phyloP scores from a whole-genome alignment of 257 asterid species.

The Ligustrum vulgare region DNA sequence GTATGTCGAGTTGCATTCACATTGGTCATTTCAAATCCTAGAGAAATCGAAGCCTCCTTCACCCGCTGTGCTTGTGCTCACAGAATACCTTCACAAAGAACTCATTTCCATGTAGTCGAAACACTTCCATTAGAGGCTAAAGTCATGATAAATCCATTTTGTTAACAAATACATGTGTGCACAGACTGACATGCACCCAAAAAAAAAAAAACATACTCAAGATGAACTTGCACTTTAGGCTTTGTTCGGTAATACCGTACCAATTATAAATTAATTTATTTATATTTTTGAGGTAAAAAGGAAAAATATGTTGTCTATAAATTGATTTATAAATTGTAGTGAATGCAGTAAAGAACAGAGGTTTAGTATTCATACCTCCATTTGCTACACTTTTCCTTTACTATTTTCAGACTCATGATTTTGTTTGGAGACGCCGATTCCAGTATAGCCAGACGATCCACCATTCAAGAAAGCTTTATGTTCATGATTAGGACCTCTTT shows the following conservation, averaged over 20 bases:
- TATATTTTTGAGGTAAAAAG: too few species aligned
- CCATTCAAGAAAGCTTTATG: slow-evolving; percentile 22
- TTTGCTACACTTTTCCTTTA: slow-evolving; percentile 46
- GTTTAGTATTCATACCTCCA: slow-evolving; percentile 52
- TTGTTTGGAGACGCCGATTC: slow-evolving; percentile 23
- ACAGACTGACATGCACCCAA: neutral
- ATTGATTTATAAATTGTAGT: too few species aligned
- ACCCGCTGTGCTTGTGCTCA: slow-evolving; percentile 60
- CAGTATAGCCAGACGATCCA: slow-evolving; percentile 28
- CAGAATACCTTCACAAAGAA: slow-evolving; percentile 55
- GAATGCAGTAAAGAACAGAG: too few species aligned
- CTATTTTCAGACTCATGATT: slow-evolving; percentile 29
- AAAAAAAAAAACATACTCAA: neutral
- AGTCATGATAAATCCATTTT: neutral
- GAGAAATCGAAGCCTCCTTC: slow-evolving; percentile 51
- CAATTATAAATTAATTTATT: too few species aligned
- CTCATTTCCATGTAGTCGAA: slow-evolving; percentile 55
- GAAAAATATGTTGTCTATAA: too few species aligned
- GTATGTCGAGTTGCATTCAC: slow-evolving; percentile 59
- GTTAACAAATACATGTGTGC: too few species aligned
- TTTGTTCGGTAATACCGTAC: too few species aligned
- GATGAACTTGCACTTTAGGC: too few species aligned
- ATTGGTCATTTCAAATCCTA: slow-evolving; percentile 53
- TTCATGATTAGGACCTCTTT: slow-evolving; percentile 27
- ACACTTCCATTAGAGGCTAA: slow-evolving; percentile 70